These are phyloP conservation scores for Blastocystis sp. DNA, from an alignment of 352 stramenopile genomes.

Conservation along the genomic window DNA sequence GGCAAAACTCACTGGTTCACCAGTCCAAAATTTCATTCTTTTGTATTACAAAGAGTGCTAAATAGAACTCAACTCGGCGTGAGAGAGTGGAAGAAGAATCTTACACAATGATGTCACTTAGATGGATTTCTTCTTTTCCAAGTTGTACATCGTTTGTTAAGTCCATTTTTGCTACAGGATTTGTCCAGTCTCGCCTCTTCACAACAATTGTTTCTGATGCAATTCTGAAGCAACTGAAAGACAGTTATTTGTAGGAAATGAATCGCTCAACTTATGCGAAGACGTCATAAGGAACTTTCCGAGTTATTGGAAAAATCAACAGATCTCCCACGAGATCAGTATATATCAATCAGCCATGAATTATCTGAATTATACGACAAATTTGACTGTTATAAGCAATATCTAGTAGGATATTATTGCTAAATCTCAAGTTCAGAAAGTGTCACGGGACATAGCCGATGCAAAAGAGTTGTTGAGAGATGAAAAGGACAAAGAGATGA, in stretches of 20 bases:
- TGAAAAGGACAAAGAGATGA: slow-evolving; percentile 70
- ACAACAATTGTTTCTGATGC: not conserved
- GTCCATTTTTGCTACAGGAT: not conserved
- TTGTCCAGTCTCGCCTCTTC: not conserved
- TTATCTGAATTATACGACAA: not conserved
- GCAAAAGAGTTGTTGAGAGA: slow-evolving; percentile 72
- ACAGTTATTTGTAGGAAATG: not conserved
- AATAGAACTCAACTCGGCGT: not conserved
- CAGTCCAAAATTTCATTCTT: not conserved
- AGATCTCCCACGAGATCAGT: slow-evolving; percentile 35
- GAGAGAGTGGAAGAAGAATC: not conserved
- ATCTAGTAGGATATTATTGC: not conserved
- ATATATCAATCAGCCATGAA: slow-evolving; percentile 38
- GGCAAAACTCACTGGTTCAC: not conserved
- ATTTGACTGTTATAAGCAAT: slow-evolving; percentile 50
- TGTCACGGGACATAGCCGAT: slow-evolving; percentile 78
- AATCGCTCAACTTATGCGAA: not conserved
- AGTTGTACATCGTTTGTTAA: not conserved
- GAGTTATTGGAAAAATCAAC: not conserved
- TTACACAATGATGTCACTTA: not conserved
- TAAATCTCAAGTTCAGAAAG: slow-evolving; percentile 61
- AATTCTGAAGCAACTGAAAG: slow-evolving; percentile 6
- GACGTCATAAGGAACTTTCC: slow-evolving; percentile 21
- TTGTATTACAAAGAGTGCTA: not conserved
- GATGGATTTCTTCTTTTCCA: not conserved